Percentiles rank a stretch among this genome's conserved stretches.
These are phyloP conservation scores for Coemansia sp. DNA, from an alignment of 192 early-diverging fungal genomes.

Conservation along the genomic window DNA sequence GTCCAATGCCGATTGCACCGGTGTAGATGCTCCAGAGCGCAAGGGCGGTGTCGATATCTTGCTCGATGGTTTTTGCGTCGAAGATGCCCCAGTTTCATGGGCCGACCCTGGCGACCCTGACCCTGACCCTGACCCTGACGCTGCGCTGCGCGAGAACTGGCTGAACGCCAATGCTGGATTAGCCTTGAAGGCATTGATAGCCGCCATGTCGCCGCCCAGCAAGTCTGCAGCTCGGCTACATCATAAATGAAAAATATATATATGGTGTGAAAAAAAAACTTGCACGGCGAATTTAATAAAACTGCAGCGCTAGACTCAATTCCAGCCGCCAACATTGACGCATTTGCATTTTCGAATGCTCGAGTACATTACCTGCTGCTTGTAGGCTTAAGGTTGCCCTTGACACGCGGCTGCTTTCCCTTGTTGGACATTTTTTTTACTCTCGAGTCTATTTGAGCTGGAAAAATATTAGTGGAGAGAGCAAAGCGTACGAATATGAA, in stretches of 20 bases:
- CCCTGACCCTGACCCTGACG: conserved; percentile 12
- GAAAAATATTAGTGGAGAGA: no score
- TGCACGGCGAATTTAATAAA: neutral
- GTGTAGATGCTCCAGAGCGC: conserved; percentile 9
- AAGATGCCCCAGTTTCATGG: no score
- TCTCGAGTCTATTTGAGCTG: neutral
- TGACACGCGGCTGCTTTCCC: conserved; percentile 65
- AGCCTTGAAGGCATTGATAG: conserved; percentile 48
- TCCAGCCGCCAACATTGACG: neutral
- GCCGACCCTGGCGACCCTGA: neutral
- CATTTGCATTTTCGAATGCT: neutral
- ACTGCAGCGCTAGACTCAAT: neutral
- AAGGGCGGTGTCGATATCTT: conserved; percentile 2
- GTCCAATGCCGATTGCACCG: conserved; percentile 31
- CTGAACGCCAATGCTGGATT: conserved; percentile 62
- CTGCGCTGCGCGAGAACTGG: conserved; percentile 55
- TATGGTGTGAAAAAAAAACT: neutral
- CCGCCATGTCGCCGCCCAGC: conserved; percentile 32
- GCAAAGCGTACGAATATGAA: no score
- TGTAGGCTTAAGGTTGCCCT: conserved; percentile 81
- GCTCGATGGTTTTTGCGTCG: conserved; percentile 12
- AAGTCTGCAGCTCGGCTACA: conserved; percentile 44
- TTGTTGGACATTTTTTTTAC: conserved; percentile 33
- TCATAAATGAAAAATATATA: neutral
- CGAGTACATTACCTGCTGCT: conserved; percentile 69